Conservation (phyloP, 1,284 basidiomycete genomes). For the Malassezia psittaci region DNA sequence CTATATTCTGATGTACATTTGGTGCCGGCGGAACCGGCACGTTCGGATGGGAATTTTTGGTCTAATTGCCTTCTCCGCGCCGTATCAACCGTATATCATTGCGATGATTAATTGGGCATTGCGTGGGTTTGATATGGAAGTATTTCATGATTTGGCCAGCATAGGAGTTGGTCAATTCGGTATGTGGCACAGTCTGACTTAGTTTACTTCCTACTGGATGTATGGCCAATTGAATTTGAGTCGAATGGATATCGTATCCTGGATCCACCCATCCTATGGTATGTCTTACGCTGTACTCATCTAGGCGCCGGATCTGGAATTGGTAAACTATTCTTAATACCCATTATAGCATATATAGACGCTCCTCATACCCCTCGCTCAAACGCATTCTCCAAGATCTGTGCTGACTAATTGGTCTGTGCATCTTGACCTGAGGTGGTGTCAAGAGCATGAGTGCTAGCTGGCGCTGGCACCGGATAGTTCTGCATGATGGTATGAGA, state of each 20-base stretch:
- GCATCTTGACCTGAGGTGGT: too few species aligned
- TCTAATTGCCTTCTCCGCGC: conserved; percentile 82
- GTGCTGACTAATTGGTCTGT: too few species aligned
- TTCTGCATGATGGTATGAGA: too few species aligned
- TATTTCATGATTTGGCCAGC: conserved; percentile 50
- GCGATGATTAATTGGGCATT: conserved; percentile 78
- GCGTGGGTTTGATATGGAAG: conserved; percentile 70
- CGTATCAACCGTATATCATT: conserved; percentile 83
- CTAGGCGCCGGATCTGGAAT: conserved; percentile 1
- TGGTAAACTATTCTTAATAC: background rate
- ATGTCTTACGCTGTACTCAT: conserved; percentile 49
- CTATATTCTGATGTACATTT: conserved; percentile 79
- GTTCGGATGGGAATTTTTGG: conserved; percentile 93
- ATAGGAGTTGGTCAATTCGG: conserved; percentile 39
- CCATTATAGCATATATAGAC: too few species aligned
- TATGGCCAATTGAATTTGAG: conserved; percentile 84
- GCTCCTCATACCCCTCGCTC: too few species aligned
- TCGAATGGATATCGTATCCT: conserved; percentile 65
- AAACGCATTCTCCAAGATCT: too few species aligned
- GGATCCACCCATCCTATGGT: conserved; percentile 68
- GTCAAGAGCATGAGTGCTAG: too few species aligned
- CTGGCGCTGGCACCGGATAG: too few species aligned
- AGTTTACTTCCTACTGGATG: conserved; percentile 77
- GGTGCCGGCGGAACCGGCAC: conserved; percentile 84
- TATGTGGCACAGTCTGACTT: conserved; percentile 21